phyloP scores from a whole-genome alignment of 164 flowering plant species.

The Cinnamomum micranthum region DNA sequence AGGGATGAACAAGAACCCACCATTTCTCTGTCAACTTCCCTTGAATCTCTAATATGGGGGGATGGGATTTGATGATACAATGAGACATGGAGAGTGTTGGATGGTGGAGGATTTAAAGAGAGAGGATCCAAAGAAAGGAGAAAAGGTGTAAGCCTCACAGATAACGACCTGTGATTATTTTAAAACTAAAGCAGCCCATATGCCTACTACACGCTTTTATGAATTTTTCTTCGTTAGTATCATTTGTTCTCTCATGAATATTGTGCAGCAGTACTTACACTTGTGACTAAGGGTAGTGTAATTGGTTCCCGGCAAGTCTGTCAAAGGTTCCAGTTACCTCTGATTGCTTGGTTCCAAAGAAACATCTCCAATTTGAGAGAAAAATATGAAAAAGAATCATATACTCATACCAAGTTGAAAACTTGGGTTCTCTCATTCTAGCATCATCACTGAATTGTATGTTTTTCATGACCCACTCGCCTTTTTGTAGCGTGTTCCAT shows the following conservation, averaged over 20 bases:
- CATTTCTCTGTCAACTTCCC: slow-evolving; percentile 22
- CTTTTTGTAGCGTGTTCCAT: too few species aligned
- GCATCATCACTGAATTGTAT: too few species aligned
- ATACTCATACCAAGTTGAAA: slow-evolving; percentile 20
- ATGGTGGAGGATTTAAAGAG: slow-evolving; percentile 29
- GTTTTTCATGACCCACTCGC: too few species aligned
- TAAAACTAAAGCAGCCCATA: neutral
- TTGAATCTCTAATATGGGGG: slow-evolving; percentile 14
- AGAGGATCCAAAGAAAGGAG: slow-evolving; percentile 17
- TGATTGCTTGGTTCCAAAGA: slow-evolving; percentile 19
- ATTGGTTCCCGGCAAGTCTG: neutral
- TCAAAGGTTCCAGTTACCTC: slow-evolving; percentile 17
- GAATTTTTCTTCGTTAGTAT: neutral
- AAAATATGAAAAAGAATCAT: slow-evolving; percentile 16
- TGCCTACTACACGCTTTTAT: neutral
- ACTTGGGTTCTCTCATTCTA: slow-evolving; percentile 7
- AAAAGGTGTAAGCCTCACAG: slow-evolving; percentile 18
- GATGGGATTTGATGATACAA: slow-evolving; percentile 16
- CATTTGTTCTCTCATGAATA: neutral
- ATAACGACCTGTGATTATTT: slow-evolving; percentile 25
- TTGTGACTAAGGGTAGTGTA: neutral
- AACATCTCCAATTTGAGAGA: neutral
- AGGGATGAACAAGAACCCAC: slow-evolving; percentile 21
- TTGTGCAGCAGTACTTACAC: neutral
- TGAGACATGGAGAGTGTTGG: slow-evolving; percentile 14